These are phyloP conservation scores for Rhodamnia rubescens DNA, from an alignment of 345 rosid genomes.

Conservation along the genomic window DNA sequence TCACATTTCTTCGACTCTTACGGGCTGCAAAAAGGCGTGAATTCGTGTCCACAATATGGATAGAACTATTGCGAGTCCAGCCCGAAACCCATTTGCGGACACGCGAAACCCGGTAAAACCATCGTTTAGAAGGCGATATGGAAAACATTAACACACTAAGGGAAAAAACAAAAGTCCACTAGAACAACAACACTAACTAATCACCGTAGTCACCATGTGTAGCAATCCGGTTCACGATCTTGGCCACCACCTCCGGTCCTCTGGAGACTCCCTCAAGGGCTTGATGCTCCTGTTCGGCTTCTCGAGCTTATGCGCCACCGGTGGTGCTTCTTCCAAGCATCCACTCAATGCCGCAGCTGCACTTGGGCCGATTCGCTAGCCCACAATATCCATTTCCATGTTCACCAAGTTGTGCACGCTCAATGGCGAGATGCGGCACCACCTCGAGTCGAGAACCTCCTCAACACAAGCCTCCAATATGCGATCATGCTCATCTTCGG, in stretches of 20 bases:
- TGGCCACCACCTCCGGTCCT: constrained; percentile 2
- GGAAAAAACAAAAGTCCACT: too few relatives aligned
- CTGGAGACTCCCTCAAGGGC: constrained; percentile 7
- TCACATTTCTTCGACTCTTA: too few relatives aligned
- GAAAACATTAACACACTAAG: too few relatives aligned
- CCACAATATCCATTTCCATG: constrained; percentile 9
- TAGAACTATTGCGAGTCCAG: too few relatives aligned
- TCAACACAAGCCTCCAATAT: constrained; percentile 18
- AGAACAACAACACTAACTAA: too few relatives aligned
- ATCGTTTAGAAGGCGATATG: too few relatives aligned
- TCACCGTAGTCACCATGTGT: not conserved
- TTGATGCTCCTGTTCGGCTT: constrained; percentile 11
- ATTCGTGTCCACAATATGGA: too few relatives aligned
- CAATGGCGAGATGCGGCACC: constrained; percentile 2
- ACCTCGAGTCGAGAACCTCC: constrained; percentile 10
- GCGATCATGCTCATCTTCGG: constrained; percentile 12
- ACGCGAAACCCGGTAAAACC: too few relatives aligned
- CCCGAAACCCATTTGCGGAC: too few relatives aligned
- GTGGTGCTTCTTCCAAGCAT: constrained; percentile 9
- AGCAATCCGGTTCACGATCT: constrained; percentile 3
- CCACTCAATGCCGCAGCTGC: constrained; percentile 2
- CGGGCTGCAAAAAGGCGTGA: too few relatives aligned
- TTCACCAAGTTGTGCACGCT: not conserved
- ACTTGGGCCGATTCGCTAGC: constrained; percentile 1
- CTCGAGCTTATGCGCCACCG: not conserved